These are phyloP conservation scores for Citrus reticulata DNA, from an alignment of 345 rosid species.

Conservation along the genomic window DNA sequence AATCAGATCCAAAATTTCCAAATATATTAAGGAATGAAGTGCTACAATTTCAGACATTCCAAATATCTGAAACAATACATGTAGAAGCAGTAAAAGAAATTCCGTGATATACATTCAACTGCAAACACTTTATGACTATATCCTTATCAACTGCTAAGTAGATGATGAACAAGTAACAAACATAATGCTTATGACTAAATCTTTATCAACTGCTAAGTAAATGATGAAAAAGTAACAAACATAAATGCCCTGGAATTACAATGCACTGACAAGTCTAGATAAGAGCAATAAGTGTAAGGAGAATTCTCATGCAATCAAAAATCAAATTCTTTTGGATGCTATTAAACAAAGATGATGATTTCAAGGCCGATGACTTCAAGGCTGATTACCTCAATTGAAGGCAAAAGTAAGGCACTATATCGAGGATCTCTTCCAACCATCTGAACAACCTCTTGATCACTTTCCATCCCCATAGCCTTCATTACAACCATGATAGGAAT, in stretches of 20 bases:
- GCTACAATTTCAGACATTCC: background rate
- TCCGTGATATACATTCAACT: background rate
- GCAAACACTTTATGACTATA: background rate
- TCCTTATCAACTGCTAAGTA: background rate
- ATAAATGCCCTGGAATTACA: background rate
- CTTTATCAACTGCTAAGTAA: background rate
- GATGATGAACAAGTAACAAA: background rate
- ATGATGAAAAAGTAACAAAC: background rate
- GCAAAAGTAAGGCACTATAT: conserved; percentile 67
- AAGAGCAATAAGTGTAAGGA: background rate
- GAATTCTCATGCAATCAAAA: background rate
- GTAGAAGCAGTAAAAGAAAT: background rate
- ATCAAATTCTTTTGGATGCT: background rate
- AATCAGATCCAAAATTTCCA: background rate
- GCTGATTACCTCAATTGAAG: conserved; percentile 74
- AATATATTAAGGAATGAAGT: background rate
- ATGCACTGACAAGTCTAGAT: background rate
- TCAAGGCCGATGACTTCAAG: conserved; percentile 4
- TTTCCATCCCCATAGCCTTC: conserved; percentile 97
- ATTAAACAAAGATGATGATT: background rate
- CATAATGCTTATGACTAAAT: background rate
- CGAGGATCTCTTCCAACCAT: conserved; percentile 97
- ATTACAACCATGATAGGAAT: conserved; percentile 86
- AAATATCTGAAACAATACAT: background rate
- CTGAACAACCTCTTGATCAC: conserved; percentile 93